Percentiles rank a stretch among this genome's conserved stretches.
Evolutionary conservation across 2,329 filamentous ascomycete genomes (phyloP).

Genomic region (Hypoxylon sp.): DNA sequence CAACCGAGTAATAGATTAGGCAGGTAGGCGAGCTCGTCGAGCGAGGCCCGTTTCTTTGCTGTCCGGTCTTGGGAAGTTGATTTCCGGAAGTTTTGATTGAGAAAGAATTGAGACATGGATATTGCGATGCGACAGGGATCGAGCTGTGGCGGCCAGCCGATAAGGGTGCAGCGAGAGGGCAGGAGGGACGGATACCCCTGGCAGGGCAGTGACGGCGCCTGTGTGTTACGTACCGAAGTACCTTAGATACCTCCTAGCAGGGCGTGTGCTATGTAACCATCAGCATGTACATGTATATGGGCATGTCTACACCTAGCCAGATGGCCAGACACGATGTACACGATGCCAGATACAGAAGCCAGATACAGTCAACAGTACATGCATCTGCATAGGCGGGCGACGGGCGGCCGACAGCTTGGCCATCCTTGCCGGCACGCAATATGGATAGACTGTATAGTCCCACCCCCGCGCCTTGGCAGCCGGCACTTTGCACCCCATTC

Average conservation of each 20-base stretch:
- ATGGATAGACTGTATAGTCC: constrained; percentile 37
- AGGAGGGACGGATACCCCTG: constrained; percentile 27
- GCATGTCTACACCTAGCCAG: too few relatives aligned
- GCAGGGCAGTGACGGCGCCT: too few relatives aligned
- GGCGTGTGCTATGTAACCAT: too few relatives aligned
- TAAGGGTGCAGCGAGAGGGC: constrained; percentile 17
- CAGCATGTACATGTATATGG: too few relatives aligned
- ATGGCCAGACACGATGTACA: too few relatives aligned
- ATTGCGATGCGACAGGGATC: constrained; percentile 33
- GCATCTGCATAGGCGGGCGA: neutral
- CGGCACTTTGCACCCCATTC: constrained; percentile 36
- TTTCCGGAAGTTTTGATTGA: constrained; percentile 29
- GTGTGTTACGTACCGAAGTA: too few relatives aligned
- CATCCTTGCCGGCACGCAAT: constrained; percentile 28
- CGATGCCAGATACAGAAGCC: too few relatives aligned
- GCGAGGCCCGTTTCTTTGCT: constrained; percentile 17
- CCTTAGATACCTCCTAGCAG: too few relatives aligned
- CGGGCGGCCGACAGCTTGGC: constrained; percentile 1
- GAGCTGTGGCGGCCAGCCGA: constrained; percentile 26
- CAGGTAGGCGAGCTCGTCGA: constrained; percentile 12
- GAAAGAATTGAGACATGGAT: constrained; percentile 32
- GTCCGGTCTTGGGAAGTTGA: constrained; percentile 25
- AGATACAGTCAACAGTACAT: neutral
- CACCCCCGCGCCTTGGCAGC: constrained; percentile 35
- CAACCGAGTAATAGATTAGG: constrained; percentile 25